Base-by-base conservation (phyloP, 352 stramenopile genomes). In the Globisporangium nodosum region DNA sequence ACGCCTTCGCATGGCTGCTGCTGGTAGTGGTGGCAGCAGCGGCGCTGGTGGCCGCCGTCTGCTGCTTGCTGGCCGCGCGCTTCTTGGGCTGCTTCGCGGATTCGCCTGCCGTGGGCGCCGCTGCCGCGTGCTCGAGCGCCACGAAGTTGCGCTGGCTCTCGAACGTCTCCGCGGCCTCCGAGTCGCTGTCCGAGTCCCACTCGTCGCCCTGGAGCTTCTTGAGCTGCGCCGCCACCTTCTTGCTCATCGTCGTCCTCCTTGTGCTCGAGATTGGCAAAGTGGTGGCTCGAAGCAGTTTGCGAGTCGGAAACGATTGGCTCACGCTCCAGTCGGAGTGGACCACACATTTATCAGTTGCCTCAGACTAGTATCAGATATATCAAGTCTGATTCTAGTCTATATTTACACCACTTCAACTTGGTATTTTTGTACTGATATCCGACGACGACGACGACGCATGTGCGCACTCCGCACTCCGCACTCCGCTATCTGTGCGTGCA, bases 151-250 rank as follows among this genome's bases (percentile, higher is more conserved):
- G 68, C 37, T 71, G 73, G 54, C 56, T 60, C 53, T 84, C 77
- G 62, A 88, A 87, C 9, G 58, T 40, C 13, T 59, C 64, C 18
- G 53, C 24, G 56, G 59, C 65, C 68, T 92, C 84, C 54, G 49
- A 61, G 49, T 90, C 83, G 58, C 77, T 90, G 69, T 92, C 85
- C 60, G 85, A 94, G 73, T 94, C 79, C 85, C 85, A 94, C 60
- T 94, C 85, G 59, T 78, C 80, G 20, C 82, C 81, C 59, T 88
- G 76, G 16, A 92, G 74, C 74, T 92, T 90, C 66, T 88, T 76
- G 52, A 94, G 62, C 67, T 94, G 79, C 64, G 71, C 76, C 7
- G 78, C 74, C 45, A 92, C 78, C 65, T 87, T 86, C 70, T 89
- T 88, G 73, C 70, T 87, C 72, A 87, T 85, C 54, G 50, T 76